Evolutionary conservation across 2,329 filamentous ascomycete genomes (phyloP).

Genomic region (Ophiostoma piceae): DNA sequence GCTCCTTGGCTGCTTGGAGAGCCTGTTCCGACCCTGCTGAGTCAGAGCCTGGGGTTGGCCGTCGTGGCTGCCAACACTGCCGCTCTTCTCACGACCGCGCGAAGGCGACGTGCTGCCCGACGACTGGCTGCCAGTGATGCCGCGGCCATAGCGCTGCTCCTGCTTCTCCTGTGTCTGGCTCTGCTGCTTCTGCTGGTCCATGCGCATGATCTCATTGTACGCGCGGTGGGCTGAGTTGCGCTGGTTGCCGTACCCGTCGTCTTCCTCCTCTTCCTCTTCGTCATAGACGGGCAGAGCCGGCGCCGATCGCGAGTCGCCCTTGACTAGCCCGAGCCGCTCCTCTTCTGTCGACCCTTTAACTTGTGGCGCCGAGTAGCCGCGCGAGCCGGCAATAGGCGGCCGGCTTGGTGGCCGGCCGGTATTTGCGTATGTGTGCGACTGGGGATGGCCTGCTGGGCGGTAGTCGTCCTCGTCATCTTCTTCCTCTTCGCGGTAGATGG

Average conservation of each 20-base stretch:
- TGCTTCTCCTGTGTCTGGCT: neutral
- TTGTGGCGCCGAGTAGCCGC: slow-evolving; percentile 40
- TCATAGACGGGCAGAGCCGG: slow-evolving; percentile 37
- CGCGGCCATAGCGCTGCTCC: slow-evolving; percentile 37
- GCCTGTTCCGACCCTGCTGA: neutral
- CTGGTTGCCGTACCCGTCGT: slow-evolving; percentile 19
- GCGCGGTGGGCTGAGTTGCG: neutral
- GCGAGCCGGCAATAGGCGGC: slow-evolving; percentile 25
- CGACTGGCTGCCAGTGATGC: slow-evolving; percentile 39
- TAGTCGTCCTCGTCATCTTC: neutral
- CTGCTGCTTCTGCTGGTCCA: slow-evolving; percentile 23
- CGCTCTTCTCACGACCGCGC: neutral
- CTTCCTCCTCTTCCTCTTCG: slow-evolving; percentile 35
- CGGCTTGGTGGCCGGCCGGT: slow-evolving; percentile 15
- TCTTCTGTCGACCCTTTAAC: slow-evolving; percentile 66
- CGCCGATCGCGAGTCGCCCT: slow-evolving; percentile 52
- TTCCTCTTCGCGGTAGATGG: neutral
- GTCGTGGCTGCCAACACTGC: neutral
- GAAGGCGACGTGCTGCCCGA: slow-evolving; percentile 7
- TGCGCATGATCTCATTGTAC: slow-evolving; percentile 6
- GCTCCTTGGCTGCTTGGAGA: slow-evolving; percentile 4
- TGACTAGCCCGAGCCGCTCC: slow-evolving; percentile 76
- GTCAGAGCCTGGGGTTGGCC: neutral
- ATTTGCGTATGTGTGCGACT: neutral
- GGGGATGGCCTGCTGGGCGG: neutral